These are phyloP conservation scores for Trichopus zeylanicus DNA, from an alignment of 116 monocot species.

Conservation along the genomic window DNA sequence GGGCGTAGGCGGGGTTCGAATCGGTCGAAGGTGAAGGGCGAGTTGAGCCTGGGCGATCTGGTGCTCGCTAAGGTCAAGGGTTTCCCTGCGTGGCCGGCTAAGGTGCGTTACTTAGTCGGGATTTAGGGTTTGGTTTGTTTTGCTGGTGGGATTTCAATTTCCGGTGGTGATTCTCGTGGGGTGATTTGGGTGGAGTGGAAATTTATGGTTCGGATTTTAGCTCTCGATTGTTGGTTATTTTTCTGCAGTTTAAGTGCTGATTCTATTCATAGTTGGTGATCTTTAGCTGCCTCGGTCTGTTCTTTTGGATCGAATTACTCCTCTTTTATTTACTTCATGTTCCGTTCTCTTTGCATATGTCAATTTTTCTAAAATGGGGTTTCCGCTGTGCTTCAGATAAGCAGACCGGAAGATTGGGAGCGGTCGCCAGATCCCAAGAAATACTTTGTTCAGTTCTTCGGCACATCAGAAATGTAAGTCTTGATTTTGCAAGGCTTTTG, in stretches of 20 bases:
- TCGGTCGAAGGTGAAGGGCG: constrained; percentile 35
- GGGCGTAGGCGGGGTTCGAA: constrained; percentile 40
- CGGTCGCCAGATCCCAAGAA: constrained; percentile 69
- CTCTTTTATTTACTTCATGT: background rate
- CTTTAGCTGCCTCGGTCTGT: background rate
- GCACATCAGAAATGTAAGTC: constrained; percentile 86
- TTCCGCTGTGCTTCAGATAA: constrained; percentile 45
- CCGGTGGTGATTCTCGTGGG: background rate
- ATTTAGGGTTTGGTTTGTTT: background rate
- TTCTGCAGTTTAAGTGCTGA: background rate
- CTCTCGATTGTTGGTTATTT: background rate
- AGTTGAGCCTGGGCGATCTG: constrained; percentile 68
- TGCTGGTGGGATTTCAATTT: background rate
- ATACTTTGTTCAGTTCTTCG: constrained; percentile 86
- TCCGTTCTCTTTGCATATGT: background rate
- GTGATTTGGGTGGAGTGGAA: background rate
- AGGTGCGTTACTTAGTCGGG: constrained; percentile 31
- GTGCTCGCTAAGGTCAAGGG: constrained; percentile 98
- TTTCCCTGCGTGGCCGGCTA: constrained; percentile 78
- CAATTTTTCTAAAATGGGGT: background rate
- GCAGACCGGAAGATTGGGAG: constrained; percentile 83
- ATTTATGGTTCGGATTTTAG: background rate
- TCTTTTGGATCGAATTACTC: background rate
- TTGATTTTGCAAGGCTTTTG: background rate
- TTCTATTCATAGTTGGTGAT: background rate